A percentile compares a stretch with the other conserved stretches of the same genome.
These are phyloP conservation scores for Sugiyamaella neomexicana DNA, from an alignment of 1,139 yeast genomes.

Conservation along the genomic window DNA sequence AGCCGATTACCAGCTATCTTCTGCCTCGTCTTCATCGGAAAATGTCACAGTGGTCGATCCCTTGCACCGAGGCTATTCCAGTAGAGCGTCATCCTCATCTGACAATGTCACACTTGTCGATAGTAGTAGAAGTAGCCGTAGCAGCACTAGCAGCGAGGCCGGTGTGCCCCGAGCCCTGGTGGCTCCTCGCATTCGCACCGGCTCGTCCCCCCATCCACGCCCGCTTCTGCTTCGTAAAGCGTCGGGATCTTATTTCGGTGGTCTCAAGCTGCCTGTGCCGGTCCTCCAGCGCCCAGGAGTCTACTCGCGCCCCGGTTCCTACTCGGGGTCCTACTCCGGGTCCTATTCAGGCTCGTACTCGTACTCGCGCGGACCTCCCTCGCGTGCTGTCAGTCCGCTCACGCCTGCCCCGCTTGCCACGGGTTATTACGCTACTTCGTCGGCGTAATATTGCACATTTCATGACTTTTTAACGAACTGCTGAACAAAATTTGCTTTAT, in stretches of 20 bases:
- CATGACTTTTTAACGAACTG: no score
- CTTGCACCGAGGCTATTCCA: no score
- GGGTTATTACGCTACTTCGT: no score
- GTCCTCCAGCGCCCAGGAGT: conserved; percentile 21
- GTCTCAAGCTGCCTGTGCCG: conserved; percentile 31
- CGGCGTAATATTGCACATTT: no score
- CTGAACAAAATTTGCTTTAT: no score
- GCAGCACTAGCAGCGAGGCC: neutral
- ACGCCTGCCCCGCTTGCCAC: no score
- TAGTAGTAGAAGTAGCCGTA: no score
- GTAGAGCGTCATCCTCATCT: neutral
- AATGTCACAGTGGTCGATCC: no score
- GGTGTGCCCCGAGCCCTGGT: no score
- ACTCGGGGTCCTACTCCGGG: neutral
- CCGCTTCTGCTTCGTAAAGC: conserved; percentile 15
- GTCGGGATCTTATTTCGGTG: conserved; percentile 28
- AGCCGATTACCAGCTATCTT: neutral
- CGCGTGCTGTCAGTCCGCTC: no score
- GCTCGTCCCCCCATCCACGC: conserved; percentile 15
- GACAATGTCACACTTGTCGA: conserved; percentile 13
- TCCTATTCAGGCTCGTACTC: neutral
- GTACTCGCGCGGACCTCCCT: no score
- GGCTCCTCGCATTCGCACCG: conserved; percentile 10
- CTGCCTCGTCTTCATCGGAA: neutral
- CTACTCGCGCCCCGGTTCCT: neutral